A percentile compares a stretch with the other conserved stretches of the same genome.
These are phyloP conservation scores for Emmonsia crescens DNA, from an alignment of 2,329 filamentous ascomycete genomes.

Conservation along the genomic window DNA sequence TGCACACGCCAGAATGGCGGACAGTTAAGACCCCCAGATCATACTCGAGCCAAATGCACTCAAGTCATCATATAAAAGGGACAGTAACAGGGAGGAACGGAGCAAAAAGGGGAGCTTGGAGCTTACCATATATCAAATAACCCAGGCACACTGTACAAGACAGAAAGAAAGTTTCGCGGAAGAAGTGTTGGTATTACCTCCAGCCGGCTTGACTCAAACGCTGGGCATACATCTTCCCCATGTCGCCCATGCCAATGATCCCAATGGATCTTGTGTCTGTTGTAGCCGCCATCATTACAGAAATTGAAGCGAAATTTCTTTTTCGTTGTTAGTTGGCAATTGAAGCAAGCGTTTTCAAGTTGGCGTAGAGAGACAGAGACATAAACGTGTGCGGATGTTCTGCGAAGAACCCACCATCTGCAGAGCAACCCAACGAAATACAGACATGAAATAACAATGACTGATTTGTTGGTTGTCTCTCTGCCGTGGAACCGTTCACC, in stretches of 20 bases:
- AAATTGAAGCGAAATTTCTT: neutral
- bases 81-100: slow-evolving; percentile 15
- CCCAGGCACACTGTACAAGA: neutral
- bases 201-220: slow-evolving; percentile 83
- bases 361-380: neutral
- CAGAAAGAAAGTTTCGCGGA: slow-evolving; percentile 8
- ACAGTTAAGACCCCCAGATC: slow-evolving; percentile 48
- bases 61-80: slow-evolving; percentile 79
- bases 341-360: neutral
- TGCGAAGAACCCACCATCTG: neutral
- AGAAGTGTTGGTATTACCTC: slow-evolving; percentile 58
- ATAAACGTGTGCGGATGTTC: neutral
- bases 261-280: slow-evolving; percentile 63
- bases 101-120: slow-evolving; percentile 19
- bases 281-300: slow-evolving; percentile 4
- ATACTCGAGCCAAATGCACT: slow-evolving; percentile 99
- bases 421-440: neutral
- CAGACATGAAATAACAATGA: neutral
- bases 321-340: neutral
- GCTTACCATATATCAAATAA: slow-evolving; percentile 14
- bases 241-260: slow-evolving; percentile 97
- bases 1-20: slow-evolving; percentile 64
- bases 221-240: slow-evolving; percentile 97
- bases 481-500: neutral
- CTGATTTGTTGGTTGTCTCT: neutral